phyloP scores from a whole-genome alignment of 768 basidiomycete species.

The Pholiota conissans region DNA sequence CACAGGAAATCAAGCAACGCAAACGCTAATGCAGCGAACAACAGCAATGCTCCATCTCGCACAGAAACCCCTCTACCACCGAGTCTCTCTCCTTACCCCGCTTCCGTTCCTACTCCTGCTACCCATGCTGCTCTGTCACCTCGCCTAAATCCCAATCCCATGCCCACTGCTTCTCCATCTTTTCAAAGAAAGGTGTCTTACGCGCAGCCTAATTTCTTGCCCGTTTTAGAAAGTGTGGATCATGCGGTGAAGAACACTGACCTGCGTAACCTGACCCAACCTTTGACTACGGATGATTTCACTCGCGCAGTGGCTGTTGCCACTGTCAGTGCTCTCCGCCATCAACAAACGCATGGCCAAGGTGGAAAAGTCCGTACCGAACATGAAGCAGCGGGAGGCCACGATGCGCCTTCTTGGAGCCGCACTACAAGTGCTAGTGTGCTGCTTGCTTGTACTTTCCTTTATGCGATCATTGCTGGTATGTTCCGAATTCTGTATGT shows the following conservation, averaged over 20 bases:
- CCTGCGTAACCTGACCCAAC: slow-evolving; percentile 55
- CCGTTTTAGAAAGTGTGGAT: slow-evolving; percentile 78
- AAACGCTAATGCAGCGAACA: slow-evolving; percentile 24
- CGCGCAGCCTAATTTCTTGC: slow-evolving; percentile 50
- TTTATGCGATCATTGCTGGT: slow-evolving; percentile 98
- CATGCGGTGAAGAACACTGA: slow-evolving; percentile 67
- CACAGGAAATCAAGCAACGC: slow-evolving; percentile 48
- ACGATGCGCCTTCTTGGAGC: slow-evolving; percentile 98
- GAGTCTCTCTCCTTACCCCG: slow-evolving; percentile 14
- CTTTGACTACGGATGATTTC: slow-evolving; percentile 84
- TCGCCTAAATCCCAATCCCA: slow-evolving; percentile 11
- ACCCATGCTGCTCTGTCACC: not conserved
- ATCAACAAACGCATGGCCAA: slow-evolving; percentile 62
- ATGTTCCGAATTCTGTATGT: slow-evolving; percentile 29
- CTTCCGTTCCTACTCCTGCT: not conserved
- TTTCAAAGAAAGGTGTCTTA: slow-evolving; percentile 57
- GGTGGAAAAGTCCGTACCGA: slow-evolving; percentile 44
- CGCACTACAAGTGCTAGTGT: slow-evolving; percentile 88
- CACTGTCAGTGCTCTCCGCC: slow-evolving; percentile 86
- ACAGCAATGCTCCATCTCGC: slow-evolving; percentile 34
- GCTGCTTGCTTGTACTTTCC: slow-evolving; percentile 81
- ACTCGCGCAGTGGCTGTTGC: slow-evolving; percentile 93
- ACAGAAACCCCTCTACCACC: slow-evolving; percentile 37
- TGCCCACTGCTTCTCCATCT: slow-evolving; percentile 44
- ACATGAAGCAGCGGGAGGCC: slow-evolving; percentile 61